These are phyloP conservation scores for Apiospora malaysiana DNA, from an alignment of 2,329 filamentous ascomycete genomes.

Conservation along the genomic window DNA sequence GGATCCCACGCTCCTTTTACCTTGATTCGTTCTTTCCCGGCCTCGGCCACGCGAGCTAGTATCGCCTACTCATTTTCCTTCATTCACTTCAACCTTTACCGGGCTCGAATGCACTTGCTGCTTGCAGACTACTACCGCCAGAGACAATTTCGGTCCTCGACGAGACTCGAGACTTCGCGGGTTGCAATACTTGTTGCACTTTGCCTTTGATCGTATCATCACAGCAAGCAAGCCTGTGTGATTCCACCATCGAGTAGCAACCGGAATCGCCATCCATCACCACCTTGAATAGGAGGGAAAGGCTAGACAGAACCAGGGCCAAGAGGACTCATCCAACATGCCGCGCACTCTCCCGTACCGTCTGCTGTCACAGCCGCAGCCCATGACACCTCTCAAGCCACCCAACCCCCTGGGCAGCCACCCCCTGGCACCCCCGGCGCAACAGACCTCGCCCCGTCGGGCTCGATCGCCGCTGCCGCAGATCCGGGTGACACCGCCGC, in stretches of 20 bases:
- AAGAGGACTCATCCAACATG: background rate
- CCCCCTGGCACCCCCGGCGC: background rate
- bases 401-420: constrained; percentile 1
- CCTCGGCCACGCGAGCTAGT: constrained; percentile 2
- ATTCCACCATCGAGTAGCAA: background rate
- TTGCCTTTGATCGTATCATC: too few species aligned
- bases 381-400: constrained; percentile 17
- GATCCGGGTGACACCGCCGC: constrained; percentile 18
- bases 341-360: constrained; percentile 21
- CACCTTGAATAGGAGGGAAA: background rate
- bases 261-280: background rate
- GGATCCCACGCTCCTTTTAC: background rate
- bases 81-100: background rate
- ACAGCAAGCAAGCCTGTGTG: background rate
- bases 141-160: background rate
- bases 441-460: background rate
- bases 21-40: background rate
- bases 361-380: constrained; percentile 17
- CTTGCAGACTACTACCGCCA: background rate
- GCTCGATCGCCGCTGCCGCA: constrained; percentile 19
- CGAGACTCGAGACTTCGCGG: background rate
- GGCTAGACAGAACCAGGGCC: background rate
- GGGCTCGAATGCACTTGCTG: background rate
- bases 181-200: background rate
- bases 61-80: background rate